Base-by-base conservation (phyloP, 2,329 filamentous ascomycete species). In the Hypocrella siamensis region DNA sequence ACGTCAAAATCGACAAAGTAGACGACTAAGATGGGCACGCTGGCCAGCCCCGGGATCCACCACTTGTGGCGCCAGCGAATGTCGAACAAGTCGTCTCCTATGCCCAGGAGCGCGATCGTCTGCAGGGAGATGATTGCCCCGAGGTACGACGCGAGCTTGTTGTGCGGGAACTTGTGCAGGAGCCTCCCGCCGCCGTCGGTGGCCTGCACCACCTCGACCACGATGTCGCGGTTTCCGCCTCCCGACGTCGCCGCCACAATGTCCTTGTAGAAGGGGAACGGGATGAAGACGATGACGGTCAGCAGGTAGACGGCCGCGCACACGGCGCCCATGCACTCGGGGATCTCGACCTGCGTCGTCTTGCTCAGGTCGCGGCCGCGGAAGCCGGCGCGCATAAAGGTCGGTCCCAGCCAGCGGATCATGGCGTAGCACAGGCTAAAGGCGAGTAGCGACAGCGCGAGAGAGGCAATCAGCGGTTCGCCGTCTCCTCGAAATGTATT, bases 1-100 rank as follows among this genome's bases (percentile, higher is more conserved):
- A 98, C 88, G 41, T 85, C 88, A 53, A 96, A 98, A 58, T 96
- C 88, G 54, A 96, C 85, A 60, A 93, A 93, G 66, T 98, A 98
- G 45, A 98, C 80, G 40, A 93, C 82, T 9, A 98, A 75, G 56
- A 96, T 79, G 12, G 90, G 90, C 37, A 96, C 83, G 29, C 84
- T 79, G 35, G 86, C 86, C 45, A 98, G 80, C 36, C 84, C 90
- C 5, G 90, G 90, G 45, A 98, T 94, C 63, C 94, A 81, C 58
- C 94, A 85, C 62, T 98, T 98, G 67, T 98, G 88, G 33, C 90
- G 79, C 90, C 90, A 98, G 50, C 90, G 75, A 48, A 98, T 93
- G 55, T 98, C 90, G 57, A 98, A 93, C 31, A 94, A 70, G 57
- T 98, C 90, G 57, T 98, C 90, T 42, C 84, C 82, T 37, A 98